Evolutionary conservation across 192 early-diverging fungal genomes (phyloP).

Genomic region (Podila epigama): DNA sequence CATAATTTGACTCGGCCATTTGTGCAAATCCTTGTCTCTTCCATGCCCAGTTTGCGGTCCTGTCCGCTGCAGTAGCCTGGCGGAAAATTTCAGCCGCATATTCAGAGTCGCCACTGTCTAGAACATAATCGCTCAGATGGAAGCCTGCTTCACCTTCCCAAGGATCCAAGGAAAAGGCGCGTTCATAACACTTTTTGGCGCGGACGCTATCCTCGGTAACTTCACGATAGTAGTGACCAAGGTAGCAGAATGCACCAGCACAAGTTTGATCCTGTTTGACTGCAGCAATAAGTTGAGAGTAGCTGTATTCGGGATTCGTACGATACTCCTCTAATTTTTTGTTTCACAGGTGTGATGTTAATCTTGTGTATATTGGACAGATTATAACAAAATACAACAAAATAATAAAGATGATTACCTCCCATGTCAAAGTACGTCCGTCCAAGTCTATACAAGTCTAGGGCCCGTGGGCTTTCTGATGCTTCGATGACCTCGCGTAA

Average conservation of each 20-base stretch:
- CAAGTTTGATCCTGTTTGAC: constrained; percentile 72
- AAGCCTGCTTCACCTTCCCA: constrained; percentile 72
- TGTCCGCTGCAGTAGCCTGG: constrained; percentile 44
- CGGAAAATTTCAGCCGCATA: constrained; percentile 61
- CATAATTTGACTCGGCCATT: constrained; percentile 59
- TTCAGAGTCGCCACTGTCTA: constrained; percentile 52
- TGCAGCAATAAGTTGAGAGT: constrained; percentile 71
- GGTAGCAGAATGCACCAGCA: constrained; percentile 73
- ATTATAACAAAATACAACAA: too few relatives aligned
- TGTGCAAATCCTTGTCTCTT: constrained; percentile 76
- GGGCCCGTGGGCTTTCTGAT: constrained; percentile 51
- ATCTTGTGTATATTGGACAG: too few relatives aligned
- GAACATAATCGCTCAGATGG: constrained; percentile 68
- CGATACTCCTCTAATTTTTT: constrained; percentile 60
- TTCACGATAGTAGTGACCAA: constrained; percentile 83
- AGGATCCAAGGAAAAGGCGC: constrained; percentile 76
- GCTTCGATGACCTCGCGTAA: constrained; percentile 62
- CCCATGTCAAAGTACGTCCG: constrained; percentile 79
- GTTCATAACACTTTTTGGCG: constrained; percentile 83
- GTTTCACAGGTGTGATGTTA: too few relatives aligned
- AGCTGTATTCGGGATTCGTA: constrained; percentile 68
- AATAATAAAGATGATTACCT: too few relatives aligned
- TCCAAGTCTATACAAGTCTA: constrained; percentile 73
- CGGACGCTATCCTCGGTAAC: constrained; percentile 71
- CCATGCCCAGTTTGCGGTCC: constrained; percentile 79